phyloP scores from a whole-genome alignment of 2,329 filamentous ascomycete genomes.

The Sporothrix brunneoviolacea region DNA sequence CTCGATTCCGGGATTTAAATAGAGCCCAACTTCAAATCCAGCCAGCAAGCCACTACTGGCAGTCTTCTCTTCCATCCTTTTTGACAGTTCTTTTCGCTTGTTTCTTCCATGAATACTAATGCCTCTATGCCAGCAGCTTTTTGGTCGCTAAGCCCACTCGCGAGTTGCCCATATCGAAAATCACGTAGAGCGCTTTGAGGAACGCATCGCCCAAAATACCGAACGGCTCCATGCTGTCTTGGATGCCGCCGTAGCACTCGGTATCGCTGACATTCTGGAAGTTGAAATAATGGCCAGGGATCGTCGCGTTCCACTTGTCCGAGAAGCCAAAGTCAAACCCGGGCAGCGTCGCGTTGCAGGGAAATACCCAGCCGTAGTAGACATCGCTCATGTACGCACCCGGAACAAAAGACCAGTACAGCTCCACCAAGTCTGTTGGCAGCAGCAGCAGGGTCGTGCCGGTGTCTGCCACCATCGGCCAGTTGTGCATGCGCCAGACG shows the following conservation, averaged over 20 bases:
- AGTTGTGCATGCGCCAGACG: constrained; percentile 32
- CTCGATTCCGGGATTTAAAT: too few species aligned
- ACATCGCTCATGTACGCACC: constrained; percentile 42
- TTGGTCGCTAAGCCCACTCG: constrained; percentile 43
- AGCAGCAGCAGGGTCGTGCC: constrained; percentile 62
- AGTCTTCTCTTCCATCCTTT: too few species aligned
- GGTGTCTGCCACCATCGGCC: constrained; percentile 58
- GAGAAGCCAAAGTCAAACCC: constrained; percentile 45
- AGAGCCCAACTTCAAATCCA: too few species aligned
- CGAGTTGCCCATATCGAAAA: constrained; percentile 54
- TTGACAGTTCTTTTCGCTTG: too few species aligned
- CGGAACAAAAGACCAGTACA: constrained; percentile 53
- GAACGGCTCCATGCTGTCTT: constrained; percentile 45
- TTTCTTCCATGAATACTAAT: too few species aligned
- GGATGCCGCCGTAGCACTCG: constrained; percentile 71
- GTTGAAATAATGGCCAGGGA: constrained; percentile 44
- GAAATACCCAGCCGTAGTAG: constrained; percentile 45
- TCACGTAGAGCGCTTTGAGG: constrained; percentile 69
- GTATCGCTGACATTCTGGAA: constrained; percentile 42
- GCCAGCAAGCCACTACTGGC: too few species aligned
- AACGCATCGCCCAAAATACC: constrained; percentile 73
- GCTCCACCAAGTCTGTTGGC: constrained; percentile 45
- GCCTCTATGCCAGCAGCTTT: constrained; percentile 23
- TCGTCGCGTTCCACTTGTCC: constrained; percentile 35
- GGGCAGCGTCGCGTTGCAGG: constrained; percentile 44